A percentile compares a stretch with the other conserved stretches of the same genome.
phyloP scores from a whole-genome alignment of 2,329 filamentous ascomycete genomes.

The Lachnellula suecica region DNA sequence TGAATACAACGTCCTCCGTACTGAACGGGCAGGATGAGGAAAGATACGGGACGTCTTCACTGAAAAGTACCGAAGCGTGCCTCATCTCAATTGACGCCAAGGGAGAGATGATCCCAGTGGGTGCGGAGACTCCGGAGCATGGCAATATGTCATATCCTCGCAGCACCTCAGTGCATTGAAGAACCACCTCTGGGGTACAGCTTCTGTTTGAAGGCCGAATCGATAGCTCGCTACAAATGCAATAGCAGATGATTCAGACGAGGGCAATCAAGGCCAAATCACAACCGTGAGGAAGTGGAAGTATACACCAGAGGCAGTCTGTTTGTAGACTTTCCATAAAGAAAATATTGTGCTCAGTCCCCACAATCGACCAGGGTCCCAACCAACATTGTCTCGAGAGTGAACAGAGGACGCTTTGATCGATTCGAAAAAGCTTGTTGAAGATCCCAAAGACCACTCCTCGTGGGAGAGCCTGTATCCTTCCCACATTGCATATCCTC shows the following conservation, averaged over 20 bases:
- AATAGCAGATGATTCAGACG: conserved; percentile 54
- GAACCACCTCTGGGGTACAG: conserved; percentile 20
- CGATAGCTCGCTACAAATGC: conserved; percentile 53
- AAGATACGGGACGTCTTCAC: conserved; percentile 48
- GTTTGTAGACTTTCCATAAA: conserved; percentile 32
- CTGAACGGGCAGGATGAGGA: conserved; percentile 34
- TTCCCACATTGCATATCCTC: conserved; percentile 42
- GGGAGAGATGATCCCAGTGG: conserved; percentile 12
- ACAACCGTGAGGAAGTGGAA: conserved; percentile 28
- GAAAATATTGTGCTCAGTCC: conserved; percentile 31
- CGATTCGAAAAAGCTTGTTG: conserved; percentile 26
- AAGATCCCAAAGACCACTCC: conserved; percentile 53
- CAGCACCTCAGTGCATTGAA: conserved; percentile 16
- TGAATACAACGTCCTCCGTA: conserved; percentile 43
- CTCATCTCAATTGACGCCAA: conserved; percentile 27
- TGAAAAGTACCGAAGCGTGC: conserved; percentile 20
- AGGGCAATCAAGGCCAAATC: conserved; percentile 42
- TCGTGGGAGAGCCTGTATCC: conserved; percentile 37
- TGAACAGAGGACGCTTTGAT: conserved; percentile 27
- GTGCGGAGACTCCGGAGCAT: conserved; percentile 29
- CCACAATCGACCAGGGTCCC: conserved; percentile 16
- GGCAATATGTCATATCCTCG: conserved; percentile 28
- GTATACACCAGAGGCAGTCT: conserved; percentile 26
- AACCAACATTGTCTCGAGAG: conserved; percentile 23
- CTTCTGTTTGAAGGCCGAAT: conserved; percentile 40